A percentile compares a stretch with the other conserved stretches of the same genome.
These are phyloP conservation scores for Backusella parvicylindrica DNA, from an alignment of 192 early-diverging fungal genomes.

Conservation along the genomic window DNA sequence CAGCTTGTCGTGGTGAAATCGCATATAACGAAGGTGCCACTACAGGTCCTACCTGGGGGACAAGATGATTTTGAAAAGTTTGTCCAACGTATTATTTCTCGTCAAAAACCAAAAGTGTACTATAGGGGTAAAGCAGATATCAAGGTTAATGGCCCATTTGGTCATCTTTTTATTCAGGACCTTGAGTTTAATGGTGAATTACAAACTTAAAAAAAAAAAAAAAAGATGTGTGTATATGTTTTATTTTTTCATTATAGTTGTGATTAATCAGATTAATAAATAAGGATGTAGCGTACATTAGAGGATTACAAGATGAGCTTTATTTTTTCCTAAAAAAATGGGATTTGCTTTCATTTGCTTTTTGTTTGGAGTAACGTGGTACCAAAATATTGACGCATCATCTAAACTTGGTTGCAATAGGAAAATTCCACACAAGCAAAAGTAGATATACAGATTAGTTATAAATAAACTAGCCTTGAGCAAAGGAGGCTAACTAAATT, in stretches of 20 bases:
- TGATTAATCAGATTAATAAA: not conserved
- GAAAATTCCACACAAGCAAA: no score
- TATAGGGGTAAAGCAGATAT: constrained; percentile 24
- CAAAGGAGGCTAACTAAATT: no score
- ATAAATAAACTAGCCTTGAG: no score
- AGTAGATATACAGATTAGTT: no score
- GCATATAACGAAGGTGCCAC: constrained; percentile 13
- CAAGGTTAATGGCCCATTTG: constrained; percentile 23
- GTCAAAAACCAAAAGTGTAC: constrained; percentile 6
- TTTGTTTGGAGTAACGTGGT: not conserved
- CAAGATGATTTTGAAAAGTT: constrained; percentile 34
- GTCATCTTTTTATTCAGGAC: constrained; percentile 16
- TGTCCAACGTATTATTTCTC: constrained; percentile 13
- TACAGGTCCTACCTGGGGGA: constrained; percentile 15
- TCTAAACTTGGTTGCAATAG: not conserved
- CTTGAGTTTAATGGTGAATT: constrained; percentile 31
- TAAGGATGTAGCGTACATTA: not conserved
- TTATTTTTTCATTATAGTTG: not conserved
- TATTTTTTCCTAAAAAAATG: not conserved
- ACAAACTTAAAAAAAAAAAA: constrained; percentile 22
- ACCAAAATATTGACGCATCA: not conserved
- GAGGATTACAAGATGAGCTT: not conserved
- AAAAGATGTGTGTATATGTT: not conserved
- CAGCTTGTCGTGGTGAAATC: constrained; percentile 20
- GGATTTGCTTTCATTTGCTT: not conserved